Percentiles rank a stretch among this genome's conserved stretches.
Conservation (phyloP, 768 basidiomycete genomes). For the Lyophyllum decastes region DNA sequence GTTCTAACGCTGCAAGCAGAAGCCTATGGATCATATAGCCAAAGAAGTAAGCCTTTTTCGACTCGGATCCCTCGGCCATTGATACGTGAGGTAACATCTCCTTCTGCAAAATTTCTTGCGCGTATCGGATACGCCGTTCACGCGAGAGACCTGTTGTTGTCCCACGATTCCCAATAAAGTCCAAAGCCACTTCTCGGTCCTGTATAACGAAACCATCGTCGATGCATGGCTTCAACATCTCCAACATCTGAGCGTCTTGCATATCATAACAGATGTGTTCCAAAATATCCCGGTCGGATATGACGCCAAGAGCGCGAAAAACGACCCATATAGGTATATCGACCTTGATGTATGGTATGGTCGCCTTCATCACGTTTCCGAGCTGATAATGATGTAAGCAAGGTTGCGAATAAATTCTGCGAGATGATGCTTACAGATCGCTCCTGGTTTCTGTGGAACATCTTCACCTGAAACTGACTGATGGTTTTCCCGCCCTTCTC, state of each 20-base stretch:
- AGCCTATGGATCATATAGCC: constrained; percentile 99
- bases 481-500: constrained; percentile 99
- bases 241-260: constrained; percentile 94
- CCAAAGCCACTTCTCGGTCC: constrained; percentile 93
- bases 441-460: constrained; percentile 90
- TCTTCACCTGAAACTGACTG: constrained; percentile 96
- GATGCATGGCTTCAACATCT: constrained; percentile 98
- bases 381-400: constrained; percentile 44
- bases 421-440: constrained; percentile 66
- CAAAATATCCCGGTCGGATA: constrained; percentile 96
- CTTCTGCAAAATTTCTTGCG: constrained; percentile 97
- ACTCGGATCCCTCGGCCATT: constrained; percentile 93
- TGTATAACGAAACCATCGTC: constrained; percentile 99
- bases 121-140: constrained; percentile 92
- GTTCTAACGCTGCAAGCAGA: constrained; percentile 88
- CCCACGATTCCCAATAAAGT: constrained; percentile 98
- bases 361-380: constrained; percentile 94
- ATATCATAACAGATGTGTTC: constrained; percentile 99
- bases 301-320: constrained; percentile 96
- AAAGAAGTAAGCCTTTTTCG: constrained; percentile 99
- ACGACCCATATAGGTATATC: constrained; percentile 99
- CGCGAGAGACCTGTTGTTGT: constrained; percentile 90
- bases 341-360: constrained; percentile 96
- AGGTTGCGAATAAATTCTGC: constrained; percentile 7
- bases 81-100: constrained; percentile 98